Conservation (phyloP, 176 grass and related monocot species). For the Aegilops bicornis region DNA sequence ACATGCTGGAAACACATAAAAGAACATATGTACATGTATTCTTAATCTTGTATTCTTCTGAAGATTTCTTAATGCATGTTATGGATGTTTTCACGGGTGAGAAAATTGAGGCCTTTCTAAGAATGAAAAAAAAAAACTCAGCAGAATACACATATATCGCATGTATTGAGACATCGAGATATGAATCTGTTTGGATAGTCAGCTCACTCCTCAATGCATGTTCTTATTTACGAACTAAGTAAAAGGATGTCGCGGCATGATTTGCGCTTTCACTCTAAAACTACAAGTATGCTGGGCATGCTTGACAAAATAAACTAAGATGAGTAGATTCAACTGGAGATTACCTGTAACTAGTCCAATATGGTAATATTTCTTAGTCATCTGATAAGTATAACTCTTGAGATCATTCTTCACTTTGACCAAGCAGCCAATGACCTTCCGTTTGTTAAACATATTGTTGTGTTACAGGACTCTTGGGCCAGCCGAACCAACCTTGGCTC, state of each 20-base stretch:
- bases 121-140: neutral
- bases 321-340: slow-evolving; percentile 16
- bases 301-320: slow-evolving; percentile 1
- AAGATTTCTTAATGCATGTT: slow-evolving; percentile 59
- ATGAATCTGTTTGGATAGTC: slow-evolving; percentile 1
- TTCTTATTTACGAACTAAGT: neutral
- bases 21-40: slow-evolving; percentile 51
- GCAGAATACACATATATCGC: neutral
- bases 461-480: too few species aligned
- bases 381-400: slow-evolving; percentile 18
- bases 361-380: slow-evolving; percentile 41
- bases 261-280: neutral
- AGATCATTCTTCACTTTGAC: slow-evolving; percentile 53
- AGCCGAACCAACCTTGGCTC: too few species aligned
- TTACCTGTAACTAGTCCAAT: slow-evolving; percentile 78
- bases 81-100: slow-evolving; percentile 18
- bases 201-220: neutral
- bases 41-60: slow-evolving; percentile 62
- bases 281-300: slow-evolving; percentile 10
- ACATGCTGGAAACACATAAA: slow-evolving; percentile 54
- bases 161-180: neutral
- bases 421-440: slow-evolving; percentile 77
- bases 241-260: neutral
- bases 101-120: slow-evolving; percentile 18
- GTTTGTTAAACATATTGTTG: too few species aligned